A percentile compares a stretch with the other conserved stretches of the same genome.
Evolutionary conservation across 2,329 filamentous ascomycete genomes (phyloP).

Genomic region (Diaporthe aspalathi): DNA sequence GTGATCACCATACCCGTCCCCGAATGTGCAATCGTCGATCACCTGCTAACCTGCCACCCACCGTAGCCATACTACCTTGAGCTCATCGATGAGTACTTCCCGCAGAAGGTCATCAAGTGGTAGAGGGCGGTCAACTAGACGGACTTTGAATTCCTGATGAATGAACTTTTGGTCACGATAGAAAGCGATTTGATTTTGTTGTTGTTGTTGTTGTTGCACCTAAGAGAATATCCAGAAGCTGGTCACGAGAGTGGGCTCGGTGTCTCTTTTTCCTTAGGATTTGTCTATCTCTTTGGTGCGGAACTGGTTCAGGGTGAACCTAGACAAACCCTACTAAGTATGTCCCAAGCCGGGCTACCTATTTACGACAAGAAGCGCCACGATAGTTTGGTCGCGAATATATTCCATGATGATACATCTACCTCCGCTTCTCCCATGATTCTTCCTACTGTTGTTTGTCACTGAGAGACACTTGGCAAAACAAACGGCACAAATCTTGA

Average conservation of each 20-base stretch:
- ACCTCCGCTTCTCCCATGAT: no score
- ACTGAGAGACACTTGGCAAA: no score
- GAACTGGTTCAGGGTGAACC: conserved; percentile 1
- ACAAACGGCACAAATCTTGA: no score
- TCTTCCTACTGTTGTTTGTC: no score
- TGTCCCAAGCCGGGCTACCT: not conserved
- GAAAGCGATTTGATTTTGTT: conserved; percentile 32
- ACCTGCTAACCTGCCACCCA: not conserved
- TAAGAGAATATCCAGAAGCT: conserved; percentile 1
- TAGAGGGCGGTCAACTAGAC: conserved; percentile 49
- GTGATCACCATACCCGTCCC: conserved; percentile 39
- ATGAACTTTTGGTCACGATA: conserved; percentile 17
- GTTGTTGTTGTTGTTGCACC: not conserved
- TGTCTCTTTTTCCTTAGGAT: not conserved
- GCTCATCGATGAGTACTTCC: conserved; percentile 80
- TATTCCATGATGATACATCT: not conserved
- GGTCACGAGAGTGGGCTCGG: not conserved
- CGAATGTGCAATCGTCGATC: not conserved
- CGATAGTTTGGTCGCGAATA: not conserved
- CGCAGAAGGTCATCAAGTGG: conserved; percentile 76
- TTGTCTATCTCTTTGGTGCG: conserved; percentile 13
- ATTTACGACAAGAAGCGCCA: not conserved
- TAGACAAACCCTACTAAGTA: no score
- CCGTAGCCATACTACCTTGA: conserved; percentile 76
- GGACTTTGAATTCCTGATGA: not conserved